phyloP scores from a whole-genome alignment of 495 filamentous ascomycete species.

The Monascus purpureus region DNA sequence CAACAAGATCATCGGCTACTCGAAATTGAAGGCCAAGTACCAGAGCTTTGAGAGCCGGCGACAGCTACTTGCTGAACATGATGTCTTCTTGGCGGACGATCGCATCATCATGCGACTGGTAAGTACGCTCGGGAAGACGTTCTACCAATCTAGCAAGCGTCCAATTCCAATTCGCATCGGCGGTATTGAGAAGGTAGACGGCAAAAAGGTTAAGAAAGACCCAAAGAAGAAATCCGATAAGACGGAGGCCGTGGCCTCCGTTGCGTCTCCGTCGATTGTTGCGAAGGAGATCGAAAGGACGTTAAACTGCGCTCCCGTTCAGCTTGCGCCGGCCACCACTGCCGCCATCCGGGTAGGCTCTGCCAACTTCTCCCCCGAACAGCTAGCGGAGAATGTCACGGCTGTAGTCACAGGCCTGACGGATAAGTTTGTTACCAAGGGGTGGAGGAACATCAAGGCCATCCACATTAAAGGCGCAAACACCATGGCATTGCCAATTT shows the following conservation, averaged over 20 bases:
- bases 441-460: conserved; percentile 70
- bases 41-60: conserved; percentile 73
- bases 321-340: conserved; percentile 50
- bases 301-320: conserved; percentile 55
- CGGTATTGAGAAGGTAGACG: conserved; percentile 48
- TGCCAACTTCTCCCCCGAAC: conserved; percentile 54
- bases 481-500: conserved; percentile 79
- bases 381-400: conserved; percentile 66
- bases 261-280: conserved; percentile 36
- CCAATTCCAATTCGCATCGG: conserved; percentile 72
- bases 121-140: conserved; percentile 65
- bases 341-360: conserved; percentile 59
- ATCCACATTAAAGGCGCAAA: conserved; percentile 81
- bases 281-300: conserved; percentile 61
- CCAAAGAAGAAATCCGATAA: conserved; percentile 21
- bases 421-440: conserved; percentile 63
- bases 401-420: conserved; percentile 53
- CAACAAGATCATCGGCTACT: conserved; percentile 64
- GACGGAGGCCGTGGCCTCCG: conserved; percentile 15
- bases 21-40: conserved; percentile 75
- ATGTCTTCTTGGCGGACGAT: conserved; percentile 80
- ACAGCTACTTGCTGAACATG: conserved; percentile 70
- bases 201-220: conserved; percentile 47
- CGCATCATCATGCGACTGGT: conserved; percentile 67
- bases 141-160: conserved; percentile 74